Conservation (phyloP, 2,329 filamentous ascomycete genomes). For the Cadophora sp. region DNA sequence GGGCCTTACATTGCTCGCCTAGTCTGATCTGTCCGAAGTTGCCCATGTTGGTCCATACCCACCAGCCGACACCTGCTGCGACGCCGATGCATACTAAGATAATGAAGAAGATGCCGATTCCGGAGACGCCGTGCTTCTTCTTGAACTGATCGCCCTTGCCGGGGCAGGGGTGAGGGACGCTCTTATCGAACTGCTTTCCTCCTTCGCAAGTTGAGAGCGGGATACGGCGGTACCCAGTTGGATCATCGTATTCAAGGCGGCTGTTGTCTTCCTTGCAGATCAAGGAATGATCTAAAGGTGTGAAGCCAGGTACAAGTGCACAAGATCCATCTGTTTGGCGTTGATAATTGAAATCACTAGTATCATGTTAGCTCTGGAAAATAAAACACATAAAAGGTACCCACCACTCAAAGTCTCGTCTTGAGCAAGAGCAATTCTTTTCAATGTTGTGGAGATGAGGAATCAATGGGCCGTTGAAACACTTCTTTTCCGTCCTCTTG, state of each 20-base stretch:
- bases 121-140: slow-evolving; percentile 73
- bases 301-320: slow-evolving; percentile 74
- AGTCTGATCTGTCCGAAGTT: slow-evolving; percentile 92
- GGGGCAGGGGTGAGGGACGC: slow-evolving; percentile 69
- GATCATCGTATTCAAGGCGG: slow-evolving; percentile 78
- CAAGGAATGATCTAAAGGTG: slow-evolving; percentile 64
- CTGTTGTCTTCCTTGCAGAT: slow-evolving; percentile 70
- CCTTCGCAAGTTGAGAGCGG: slow-evolving; percentile 86
- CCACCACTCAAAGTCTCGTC: slow-evolving; percentile 92
- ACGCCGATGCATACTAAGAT: slow-evolving; percentile 76
- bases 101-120: slow-evolving; percentile 82
- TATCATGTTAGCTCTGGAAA: slow-evolving; percentile 30
- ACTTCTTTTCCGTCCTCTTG: slow-evolving; percentile 80
- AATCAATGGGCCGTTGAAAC: slow-evolving; percentile 81
- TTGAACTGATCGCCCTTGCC: slow-evolving; percentile 84
- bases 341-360: slow-evolving; percentile 92
- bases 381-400: slow-evolving; percentile 42
- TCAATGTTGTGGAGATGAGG: slow-evolving; percentile 73
- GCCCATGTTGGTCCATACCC: slow-evolving; percentile 83
- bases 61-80: slow-evolving; percentile 80
- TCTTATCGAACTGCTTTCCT: slow-evolving; percentile 75
- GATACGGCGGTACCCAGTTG: slow-evolving; percentile 88
- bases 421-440: slow-evolving; percentile 81
- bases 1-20: slow-evolving; percentile 67
- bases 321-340: slow-evolving; percentile 80